Evolutionary conservation across 2,329 filamentous ascomycete genomes (phyloP), one percentile per base, ranked within the genome.

Genomic region (Fonsecaea nubica): DNA sequence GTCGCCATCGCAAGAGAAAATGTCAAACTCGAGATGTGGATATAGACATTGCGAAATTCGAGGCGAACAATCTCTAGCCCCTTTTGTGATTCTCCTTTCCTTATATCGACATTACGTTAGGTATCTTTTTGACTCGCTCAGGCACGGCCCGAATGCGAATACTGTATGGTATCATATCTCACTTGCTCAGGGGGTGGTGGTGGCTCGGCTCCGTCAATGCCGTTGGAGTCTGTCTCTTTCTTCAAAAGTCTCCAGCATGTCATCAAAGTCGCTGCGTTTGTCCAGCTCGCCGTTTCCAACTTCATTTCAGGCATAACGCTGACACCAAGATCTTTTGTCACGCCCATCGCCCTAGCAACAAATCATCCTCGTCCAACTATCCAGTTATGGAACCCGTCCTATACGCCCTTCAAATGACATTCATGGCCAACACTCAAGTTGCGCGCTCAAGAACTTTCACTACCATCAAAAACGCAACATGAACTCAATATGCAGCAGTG

Each of bases 401-500:
- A 15, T 50, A 33, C 38, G 40, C 25, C 40, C 25, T 18, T 18
- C 18, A 6, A 18, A 50, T 36, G 38, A 25, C 57, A 50, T 38
- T 61, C 30, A 18, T 53, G 58, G n/a, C 32, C 18, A 40, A 12
- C 30, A 33, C 58, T 48, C 10, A 40, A 25, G 53, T 35, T 32
- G 10, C 48, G 35, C 42, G 48, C 48, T 61, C 48, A 38, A 61
- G 36, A 15, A 25, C 40, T n/a, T 54, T 38, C 52, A 8, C 4
- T 13, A 10, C n/a, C 32, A 40, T 12, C n/a, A 48, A 25, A 38
- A n/a, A 10, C n/a, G n/a, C 32, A 38, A 13, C 13, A 30, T 4
- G n/a, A 7, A 45, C 30, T 52, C 30, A 62, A 54, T 70, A 66
- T 1, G 63, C 63, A n/a, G 56, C 45, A 38, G 61, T 58, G 33